Base-by-base conservation (phyloP, 129 eudicot species). In the Pittosporum tobira region DNA sequence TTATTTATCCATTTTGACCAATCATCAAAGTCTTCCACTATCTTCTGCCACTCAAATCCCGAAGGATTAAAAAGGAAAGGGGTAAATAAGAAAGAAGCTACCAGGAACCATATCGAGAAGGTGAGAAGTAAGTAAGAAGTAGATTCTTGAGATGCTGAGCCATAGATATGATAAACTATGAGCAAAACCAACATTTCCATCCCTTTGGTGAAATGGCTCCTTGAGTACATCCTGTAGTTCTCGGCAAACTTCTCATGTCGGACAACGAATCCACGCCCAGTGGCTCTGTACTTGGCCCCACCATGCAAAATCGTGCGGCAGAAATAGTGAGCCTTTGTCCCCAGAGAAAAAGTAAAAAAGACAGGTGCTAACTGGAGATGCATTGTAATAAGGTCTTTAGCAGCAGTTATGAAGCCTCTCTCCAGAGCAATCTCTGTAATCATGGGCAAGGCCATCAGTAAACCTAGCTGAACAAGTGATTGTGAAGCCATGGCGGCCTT, bases 201-300 rank as follows among this genome's bases (percentile, higher is more conserved):
- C 19, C 77, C 99, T 64, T 93, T 93, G 2, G 95, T 87, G 70
- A 87, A 93, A 77, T 93, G 99, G 80, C 99, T 93, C 62, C 96
- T 81, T 22, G 99, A 93, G 58, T 93, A 93, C 99, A 93, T 87
- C 62, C 99, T 77, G 73, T 93, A 93, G 48, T 93, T 93, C 68
- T 93, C 99, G 3, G 99, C 91, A 74, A 83, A 93, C 69, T 84
- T 93, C 72, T 93, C 99, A 53, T 93, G 99, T 14, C 99, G 68
- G 11, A 93, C 99, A 19, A 93, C 99, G 50, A 93, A 93, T 19
- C 99, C 99, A 63, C 99, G 96, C 37, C 99, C 99, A 5, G 99
- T 93, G 61, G 99, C 99, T 72, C 96, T 68, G 78, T 93, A 93
- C 51, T 81, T 83, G 29, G 99, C 99, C 46, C 99, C 99, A 28